Conservation (phyloP, 495 filamentous ascomycete species). For the Thermothielavioides terrestris region DNA sequence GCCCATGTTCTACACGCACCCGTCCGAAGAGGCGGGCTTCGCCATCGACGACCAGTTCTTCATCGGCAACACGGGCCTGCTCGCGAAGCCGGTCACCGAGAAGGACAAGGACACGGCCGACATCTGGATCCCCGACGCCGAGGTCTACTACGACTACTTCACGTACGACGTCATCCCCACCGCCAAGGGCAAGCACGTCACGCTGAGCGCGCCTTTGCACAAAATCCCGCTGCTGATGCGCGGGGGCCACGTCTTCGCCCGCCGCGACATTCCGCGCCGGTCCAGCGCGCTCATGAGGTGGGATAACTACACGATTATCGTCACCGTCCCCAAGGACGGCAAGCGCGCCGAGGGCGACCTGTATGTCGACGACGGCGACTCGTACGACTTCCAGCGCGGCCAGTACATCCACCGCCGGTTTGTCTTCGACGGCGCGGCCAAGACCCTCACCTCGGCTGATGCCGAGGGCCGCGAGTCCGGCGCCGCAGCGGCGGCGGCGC, state of each 20-base stretch:
- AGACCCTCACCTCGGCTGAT: conserved; percentile 44
- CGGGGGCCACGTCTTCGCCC: conserved; percentile 83
- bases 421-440: conserved; percentile 36
- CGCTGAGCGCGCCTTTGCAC: conserved; percentile 67
- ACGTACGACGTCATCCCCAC: conserved; percentile 67
- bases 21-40: conserved; percentile 77
- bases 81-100: conserved; percentile 77
- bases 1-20: conserved; percentile 87
- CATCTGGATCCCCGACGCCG: conserved; percentile 78
- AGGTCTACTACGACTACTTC: conserved; percentile 92
- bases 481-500: no score
- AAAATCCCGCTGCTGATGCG: conserved; percentile 84
- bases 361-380: conserved; percentile 91
- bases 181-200: conserved; percentile 53
- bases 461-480: conserved; percentile 44
- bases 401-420: conserved; percentile 82
- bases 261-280: conserved; percentile 77
- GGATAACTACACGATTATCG: conserved; percentile 87
- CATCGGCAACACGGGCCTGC: conserved; percentile 72
- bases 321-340: conserved; percentile 61
- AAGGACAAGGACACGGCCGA: conserved; percentile 63
- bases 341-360: conserved; percentile 65
- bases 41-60: conserved; percentile 90
- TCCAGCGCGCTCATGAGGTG: conserved; percentile 83
- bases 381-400: conserved; percentile 76